Conservation (phyloP, 371 early-diverging fungal genomes). For the Lichtheimia ramosa region DNA sequence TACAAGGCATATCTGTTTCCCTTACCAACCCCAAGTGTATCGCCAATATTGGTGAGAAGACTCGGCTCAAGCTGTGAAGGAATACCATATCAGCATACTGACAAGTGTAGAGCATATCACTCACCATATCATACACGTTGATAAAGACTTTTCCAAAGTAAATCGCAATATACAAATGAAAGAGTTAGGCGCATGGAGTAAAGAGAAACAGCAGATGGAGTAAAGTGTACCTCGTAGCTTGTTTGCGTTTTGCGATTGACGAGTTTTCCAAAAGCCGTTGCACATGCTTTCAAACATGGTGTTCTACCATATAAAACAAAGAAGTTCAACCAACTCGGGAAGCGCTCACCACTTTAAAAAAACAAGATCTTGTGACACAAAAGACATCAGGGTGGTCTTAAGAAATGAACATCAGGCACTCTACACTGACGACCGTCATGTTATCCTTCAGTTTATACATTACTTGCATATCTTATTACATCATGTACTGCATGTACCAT, state of each 20-base stretch:
- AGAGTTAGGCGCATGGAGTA: no score
- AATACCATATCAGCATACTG: background rate
- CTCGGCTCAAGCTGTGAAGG: conserved; percentile 51
- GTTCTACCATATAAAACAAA: no score
- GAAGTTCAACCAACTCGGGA: no score
- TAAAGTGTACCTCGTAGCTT: conserved; percentile 3
- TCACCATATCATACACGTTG: conserved; percentile 64
- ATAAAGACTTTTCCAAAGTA: conserved; percentile 37
- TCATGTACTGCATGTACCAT: no score
- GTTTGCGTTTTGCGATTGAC: conserved; percentile 8
- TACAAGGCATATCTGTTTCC: background rate
- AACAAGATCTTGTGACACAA: no score
- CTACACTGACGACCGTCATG: no score
- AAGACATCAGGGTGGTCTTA: no score
- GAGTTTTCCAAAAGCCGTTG: conserved; percentile 15
- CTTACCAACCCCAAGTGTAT: conserved; percentile 57
- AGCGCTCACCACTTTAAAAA: no score
- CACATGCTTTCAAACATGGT: conserved; percentile 14
- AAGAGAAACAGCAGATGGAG: background rate
- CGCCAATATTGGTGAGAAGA: conserved; percentile 52
- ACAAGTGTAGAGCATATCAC: background rate
- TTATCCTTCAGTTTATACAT: no score
- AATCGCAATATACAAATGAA: background rate
- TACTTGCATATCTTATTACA: no score
- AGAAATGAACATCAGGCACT: no score